Evolutionary conservation across 1,139 yeast species (phyloP).

Genomic region (Candida dubliniensis): DNA sequence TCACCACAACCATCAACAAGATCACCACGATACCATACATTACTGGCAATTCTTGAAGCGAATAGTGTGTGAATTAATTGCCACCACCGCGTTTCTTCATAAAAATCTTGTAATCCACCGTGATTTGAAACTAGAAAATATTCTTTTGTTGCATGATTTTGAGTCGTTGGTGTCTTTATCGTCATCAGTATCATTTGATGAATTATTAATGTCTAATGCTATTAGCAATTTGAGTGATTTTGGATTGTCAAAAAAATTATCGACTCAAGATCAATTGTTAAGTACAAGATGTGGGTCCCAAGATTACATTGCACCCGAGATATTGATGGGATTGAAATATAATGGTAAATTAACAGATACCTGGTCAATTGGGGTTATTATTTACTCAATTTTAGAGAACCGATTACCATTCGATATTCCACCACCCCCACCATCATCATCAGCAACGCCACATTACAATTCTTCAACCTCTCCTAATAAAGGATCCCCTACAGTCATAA

Average conservation of each 20-base stretch:
- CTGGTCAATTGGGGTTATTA: constrained; percentile 93
- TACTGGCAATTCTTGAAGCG: constrained; percentile 54
- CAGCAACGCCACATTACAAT: constrained; percentile 4
- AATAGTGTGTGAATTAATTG: constrained; percentile 65
- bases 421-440: constrained; percentile 2
- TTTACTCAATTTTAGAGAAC: constrained; percentile 79
- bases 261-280: constrained; percentile 58
- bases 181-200: constrained; percentile 1
- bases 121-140: constrained; percentile 83
- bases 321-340: constrained; percentile 84
- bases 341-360: constrained; percentile 88
- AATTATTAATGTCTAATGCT: constrained; percentile 12
- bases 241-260: constrained; percentile 76
- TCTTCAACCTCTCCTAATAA: constrained; percentile 16
- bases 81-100: constrained; percentile 77
- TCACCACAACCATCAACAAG: too few species aligned
- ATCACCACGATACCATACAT: constrained; percentile 5
- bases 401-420: constrained; percentile 77
- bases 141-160: constrained; percentile 47
- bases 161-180: constrained; percentile 4
- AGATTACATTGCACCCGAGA: constrained; percentile 92
- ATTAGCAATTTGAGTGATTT: constrained; percentile 77
- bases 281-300: constrained; percentile 93
- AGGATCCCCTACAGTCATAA: constrained; percentile 46
- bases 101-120: constrained; percentile 70